Evolutionary conservation across 2,329 filamentous ascomycete species (phyloP).

Genomic region (Clarireedia paspali): DNA sequence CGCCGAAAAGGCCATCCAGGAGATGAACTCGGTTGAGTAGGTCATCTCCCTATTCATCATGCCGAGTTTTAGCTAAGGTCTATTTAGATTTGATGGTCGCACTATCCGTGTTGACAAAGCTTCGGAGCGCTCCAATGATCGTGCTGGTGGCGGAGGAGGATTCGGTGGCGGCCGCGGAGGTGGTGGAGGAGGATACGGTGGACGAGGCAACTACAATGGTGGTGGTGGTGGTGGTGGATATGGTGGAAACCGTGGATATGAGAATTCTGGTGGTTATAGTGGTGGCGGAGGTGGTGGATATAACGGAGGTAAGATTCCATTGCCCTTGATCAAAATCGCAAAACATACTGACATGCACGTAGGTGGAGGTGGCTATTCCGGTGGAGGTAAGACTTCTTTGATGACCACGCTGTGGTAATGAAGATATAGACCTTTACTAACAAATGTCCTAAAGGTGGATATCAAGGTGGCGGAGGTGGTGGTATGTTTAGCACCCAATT

Average conservation of each 20-base stretch:
- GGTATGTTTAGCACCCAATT: constrained; percentile 2
- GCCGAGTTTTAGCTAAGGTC: constrained; percentile 11
- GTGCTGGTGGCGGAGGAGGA: constrained; percentile 30
- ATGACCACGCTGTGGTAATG: constrained; percentile 1
- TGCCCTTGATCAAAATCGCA: not conserved
- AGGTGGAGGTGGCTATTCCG: constrained; percentile 9
- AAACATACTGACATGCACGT: not conserved
- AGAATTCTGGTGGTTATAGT: constrained; percentile 24
- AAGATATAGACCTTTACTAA: constrained; percentile 3
- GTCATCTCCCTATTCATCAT: constrained; percentile 1
- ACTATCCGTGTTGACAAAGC: constrained; percentile 94
- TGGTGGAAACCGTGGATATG: constrained; percentile 30
- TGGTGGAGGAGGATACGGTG: constrained; percentile 37
- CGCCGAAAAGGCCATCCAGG: constrained; percentile 66
- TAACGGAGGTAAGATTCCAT: constrained; percentile 6
- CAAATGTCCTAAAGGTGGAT: constrained; percentile 6
- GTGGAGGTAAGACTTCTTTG: constrained; percentile 20
- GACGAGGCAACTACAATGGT: constrained; percentile 28
- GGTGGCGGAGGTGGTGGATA: constrained; percentile 19
- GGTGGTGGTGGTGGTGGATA: constrained; percentile 17
- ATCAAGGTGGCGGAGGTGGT: constrained; percentile 6
- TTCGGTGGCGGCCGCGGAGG: constrained; percentile 29
- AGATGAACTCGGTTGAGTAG: constrained; percentile 91
- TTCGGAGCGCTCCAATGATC: constrained; percentile 42
- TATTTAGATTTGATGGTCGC: constrained; percentile 77